phyloP scores from a whole-genome alignment of 2,329 filamentous ascomycete species.

The Thelonectria olida region DNA sequence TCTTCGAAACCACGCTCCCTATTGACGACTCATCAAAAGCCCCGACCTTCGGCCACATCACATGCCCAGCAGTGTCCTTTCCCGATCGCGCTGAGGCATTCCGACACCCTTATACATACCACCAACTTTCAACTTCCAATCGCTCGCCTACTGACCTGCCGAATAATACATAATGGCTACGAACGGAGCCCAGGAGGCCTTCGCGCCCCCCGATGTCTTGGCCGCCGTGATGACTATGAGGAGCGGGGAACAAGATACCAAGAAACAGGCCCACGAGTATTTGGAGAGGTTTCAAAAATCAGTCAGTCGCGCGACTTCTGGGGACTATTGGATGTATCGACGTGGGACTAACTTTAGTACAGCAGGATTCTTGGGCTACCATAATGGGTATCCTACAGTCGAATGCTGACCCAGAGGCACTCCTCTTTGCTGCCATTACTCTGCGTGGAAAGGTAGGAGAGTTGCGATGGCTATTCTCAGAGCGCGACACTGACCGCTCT shows the following conservation, averaged over 20 bases:
- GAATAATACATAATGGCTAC: constrained; percentile 67
- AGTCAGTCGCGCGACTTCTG: constrained; percentile 57
- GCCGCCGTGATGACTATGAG: constrained; percentile 93
- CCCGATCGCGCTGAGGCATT: constrained; percentile 35
- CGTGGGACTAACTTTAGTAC: constrained; percentile 13
- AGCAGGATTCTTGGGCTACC: constrained; percentile 91
- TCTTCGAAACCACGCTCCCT: constrained; percentile 17
- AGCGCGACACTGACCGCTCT: background rate
- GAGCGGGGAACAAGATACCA: constrained; percentile 81
- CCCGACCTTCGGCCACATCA: constrained; percentile 29
- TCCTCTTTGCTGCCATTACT: constrained; percentile 95
- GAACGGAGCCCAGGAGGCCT: constrained; percentile 73
- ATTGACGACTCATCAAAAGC: constrained; percentile 12
- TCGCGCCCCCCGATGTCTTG: constrained; percentile 79
- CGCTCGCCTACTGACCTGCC: constrained; percentile 17
- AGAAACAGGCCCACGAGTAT: constrained; percentile 90
- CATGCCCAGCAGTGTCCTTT: constrained; percentile 36
- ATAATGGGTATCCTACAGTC: constrained; percentile 89
- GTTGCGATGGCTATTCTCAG: background rate
- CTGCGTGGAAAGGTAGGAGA: constrained; percentile 89
- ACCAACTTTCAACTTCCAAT: constrained; percentile 9
- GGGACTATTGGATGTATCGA: background rate
- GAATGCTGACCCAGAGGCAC: constrained; percentile 81
- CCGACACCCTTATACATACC: constrained; percentile 11
- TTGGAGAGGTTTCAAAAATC: constrained; percentile 98